Evolutionary conservation across 2,329 filamentous ascomycete species (phyloP), one percentile per base, ranked within the genome.

Genomic region (Alternaria viburni): DNA sequence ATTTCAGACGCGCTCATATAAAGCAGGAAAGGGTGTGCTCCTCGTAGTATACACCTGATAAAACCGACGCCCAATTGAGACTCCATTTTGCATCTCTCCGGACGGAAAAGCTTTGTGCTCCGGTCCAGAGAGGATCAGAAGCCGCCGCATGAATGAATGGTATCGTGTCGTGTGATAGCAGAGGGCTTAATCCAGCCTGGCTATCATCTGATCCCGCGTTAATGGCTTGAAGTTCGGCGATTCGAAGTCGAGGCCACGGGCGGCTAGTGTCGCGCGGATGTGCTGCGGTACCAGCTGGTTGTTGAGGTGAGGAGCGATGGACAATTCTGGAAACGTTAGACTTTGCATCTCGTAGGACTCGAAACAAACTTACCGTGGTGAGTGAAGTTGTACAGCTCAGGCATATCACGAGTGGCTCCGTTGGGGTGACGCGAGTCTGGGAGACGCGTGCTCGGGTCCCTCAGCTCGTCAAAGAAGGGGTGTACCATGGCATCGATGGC

Each of bases 401-500:
- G 96, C 56, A 99, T 83, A 65, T 97, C 94, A 78, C 91, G 91
- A 54, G 91, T 82, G 50, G 91, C 86, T 65, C 91, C 91, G 70
- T 91, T 92, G 66, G 92, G 88, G 82, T 97, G 93, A 79, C 96
- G 91, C 23, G 96, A 99, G 80, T 99, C 96, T 10, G 95, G 96
- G 69, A 99, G 86, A 80, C 91, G 92, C 64, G 94, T 98, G 79
- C 81, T 89, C n/a, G 93, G 93, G 75, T 97, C 93, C 75, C 96
- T 89, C 67, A 99, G 86, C 82, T 99, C 96, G 77, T 99, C 95
- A 77, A 99, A 99, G 87, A 98, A 99, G 41, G 96, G 93, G 76
- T 99, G 96, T 61, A 96, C 91, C 94, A 99, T 97, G 56, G 96
- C 96, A 76, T 98, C 93, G 67, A 99, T 90, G 21, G 96, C 93